Percentiles rank a stretch among this genome's conserved stretches.
phyloP scores from a whole-genome alignment of 2,329 filamentous ascomycete genomes.

The Lizonia empirigonia region DNA sequence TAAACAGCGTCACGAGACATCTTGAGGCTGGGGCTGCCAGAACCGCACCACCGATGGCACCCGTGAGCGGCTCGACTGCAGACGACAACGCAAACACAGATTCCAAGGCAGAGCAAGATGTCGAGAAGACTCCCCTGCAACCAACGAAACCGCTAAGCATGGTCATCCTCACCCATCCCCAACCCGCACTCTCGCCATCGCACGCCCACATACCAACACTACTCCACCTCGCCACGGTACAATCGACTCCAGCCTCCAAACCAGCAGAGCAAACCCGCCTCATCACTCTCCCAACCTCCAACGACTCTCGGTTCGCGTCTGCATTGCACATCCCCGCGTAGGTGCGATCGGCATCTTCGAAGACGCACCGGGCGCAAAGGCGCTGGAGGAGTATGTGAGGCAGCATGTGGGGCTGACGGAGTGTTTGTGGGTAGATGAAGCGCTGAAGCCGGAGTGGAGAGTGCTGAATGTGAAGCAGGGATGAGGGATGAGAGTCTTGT shows the following conservation, averaged over 20 bases:
- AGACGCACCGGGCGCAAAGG: constrained; percentile 62
- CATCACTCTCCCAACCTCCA: constrained; percentile 66
- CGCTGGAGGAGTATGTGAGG: constrained; percentile 62
- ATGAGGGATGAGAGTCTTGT: too few relatives aligned
- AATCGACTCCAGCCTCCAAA: constrained; percentile 6
- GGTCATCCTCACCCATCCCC: constrained; percentile 43
- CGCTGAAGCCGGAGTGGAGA: constrained; percentile 47
- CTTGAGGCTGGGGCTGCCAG: constrained; percentile 56
- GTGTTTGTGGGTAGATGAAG: constrained; percentile 63
- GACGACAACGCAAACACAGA: background rate
- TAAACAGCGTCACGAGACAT: constrained; percentile 66
- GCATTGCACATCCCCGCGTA: constrained; percentile 67
- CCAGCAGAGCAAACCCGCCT: constrained; percentile 55
- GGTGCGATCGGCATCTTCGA: constrained; percentile 67
- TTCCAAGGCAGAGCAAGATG: too few relatives aligned
- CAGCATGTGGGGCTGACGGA: constrained; percentile 60
- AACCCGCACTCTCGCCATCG: constrained; percentile 38
- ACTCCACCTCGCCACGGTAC: constrained; percentile 32
- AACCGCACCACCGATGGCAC: constrained; percentile 20
- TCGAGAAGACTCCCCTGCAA: too few relatives aligned
- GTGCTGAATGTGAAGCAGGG: constrained; percentile 49
- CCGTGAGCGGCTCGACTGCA: background rate
- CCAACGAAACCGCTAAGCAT: constrained; percentile 24
- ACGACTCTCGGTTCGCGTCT: constrained; percentile 62
- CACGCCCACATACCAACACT: constrained; percentile 45